These are phyloP conservation scores for Aspergillus olivimuriae DNA, from an alignment of 495 filamentous ascomycete genomes.

Conservation along the genomic window DNA sequence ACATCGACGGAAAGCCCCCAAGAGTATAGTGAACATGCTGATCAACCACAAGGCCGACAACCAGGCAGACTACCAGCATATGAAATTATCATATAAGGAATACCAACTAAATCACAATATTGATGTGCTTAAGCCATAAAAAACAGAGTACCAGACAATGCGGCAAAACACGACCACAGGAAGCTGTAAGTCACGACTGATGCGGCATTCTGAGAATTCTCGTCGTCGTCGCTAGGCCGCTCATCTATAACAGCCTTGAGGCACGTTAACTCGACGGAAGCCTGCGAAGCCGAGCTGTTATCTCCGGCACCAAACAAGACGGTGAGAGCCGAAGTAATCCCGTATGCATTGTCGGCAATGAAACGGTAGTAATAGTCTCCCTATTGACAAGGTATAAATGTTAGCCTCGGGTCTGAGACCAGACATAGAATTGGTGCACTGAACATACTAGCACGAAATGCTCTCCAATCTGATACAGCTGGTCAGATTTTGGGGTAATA, in stretches of 20 bases:
- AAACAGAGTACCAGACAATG: too few species aligned
- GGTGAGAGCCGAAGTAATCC: slow-evolving; percentile 13
- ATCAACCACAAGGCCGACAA: too few species aligned
- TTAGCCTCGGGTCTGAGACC: slow-evolving; percentile 1
- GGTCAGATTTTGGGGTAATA: slow-evolving; percentile 9
- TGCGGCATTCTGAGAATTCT: too few species aligned
- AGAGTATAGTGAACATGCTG: too few species aligned
- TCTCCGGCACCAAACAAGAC: slow-evolving; percentile 6
- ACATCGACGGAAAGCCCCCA: too few species aligned
- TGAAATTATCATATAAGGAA: too few species aligned
- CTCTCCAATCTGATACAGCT: slow-evolving; percentile 2
- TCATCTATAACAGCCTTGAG: slow-evolving; percentile 9
- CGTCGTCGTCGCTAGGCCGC: neutral
- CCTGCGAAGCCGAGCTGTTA: slow-evolving; percentile 1
- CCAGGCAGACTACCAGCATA: too few species aligned
- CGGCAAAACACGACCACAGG: too few species aligned
- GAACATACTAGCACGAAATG: slow-evolving; percentile 2
- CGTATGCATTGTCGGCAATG: slow-evolving; percentile 5
- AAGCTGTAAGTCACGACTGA: too few species aligned
- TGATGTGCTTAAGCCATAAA: too few species aligned
- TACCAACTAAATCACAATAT: too few species aligned
- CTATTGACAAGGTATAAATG: neutral
- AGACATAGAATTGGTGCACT: neutral
- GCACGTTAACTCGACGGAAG: slow-evolving; percentile 8
- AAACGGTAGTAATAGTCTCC: slow-evolving; percentile 5